Evolutionary conservation across 768 basidiomycete species (phyloP).

Genomic region (Sporobolomyces phaffii): DNA sequence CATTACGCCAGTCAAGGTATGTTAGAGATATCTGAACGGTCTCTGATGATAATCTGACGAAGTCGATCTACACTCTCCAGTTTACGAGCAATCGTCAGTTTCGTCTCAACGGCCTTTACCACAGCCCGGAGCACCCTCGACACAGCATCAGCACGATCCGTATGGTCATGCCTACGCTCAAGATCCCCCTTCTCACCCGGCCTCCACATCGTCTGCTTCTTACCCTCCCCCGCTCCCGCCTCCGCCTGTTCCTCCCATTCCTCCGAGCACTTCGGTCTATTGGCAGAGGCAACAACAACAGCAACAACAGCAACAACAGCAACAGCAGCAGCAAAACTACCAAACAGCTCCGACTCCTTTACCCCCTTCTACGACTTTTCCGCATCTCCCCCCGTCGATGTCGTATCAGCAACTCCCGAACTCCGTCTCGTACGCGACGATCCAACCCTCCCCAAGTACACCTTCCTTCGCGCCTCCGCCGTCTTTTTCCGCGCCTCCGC

Average conservation of each 20-base stretch:
- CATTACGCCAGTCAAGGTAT: constrained; percentile 26
- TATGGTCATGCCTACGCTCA: not conserved
- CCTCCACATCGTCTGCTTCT: not conserved
- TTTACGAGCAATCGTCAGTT: not conserved
- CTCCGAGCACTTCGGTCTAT: constrained; percentile 15
- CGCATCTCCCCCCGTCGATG: not conserved
- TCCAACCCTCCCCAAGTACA: constrained; percentile 7
- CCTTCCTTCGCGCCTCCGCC: constrained; percentile 6
- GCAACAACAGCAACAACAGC: not conserved
- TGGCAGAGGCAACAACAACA: not conserved
- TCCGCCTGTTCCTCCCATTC: constrained; percentile 24
- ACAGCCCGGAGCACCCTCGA: not conserved
- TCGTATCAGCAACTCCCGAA: not conserved
- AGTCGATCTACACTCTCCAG: too few relatives aligned
- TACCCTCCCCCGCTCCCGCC: constrained; percentile 3
- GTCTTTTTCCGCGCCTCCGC: not conserved
- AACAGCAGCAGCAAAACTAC: not conserved
- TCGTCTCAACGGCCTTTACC: constrained; percentile 8
- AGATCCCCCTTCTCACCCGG: not conserved
- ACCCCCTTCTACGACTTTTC: not conserved
- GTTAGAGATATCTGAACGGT: too few relatives aligned
- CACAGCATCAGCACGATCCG: not conserved
- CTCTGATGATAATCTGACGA: too few relatives aligned
- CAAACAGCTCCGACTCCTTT: not conserved
- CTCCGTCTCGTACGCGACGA: not conserved